Percentiles rank a stretch among this genome's conserved stretches.
Conservation (phyloP, 2,329 filamentous ascomycete genomes). For the Beauveria pseudobassiana region DNA sequence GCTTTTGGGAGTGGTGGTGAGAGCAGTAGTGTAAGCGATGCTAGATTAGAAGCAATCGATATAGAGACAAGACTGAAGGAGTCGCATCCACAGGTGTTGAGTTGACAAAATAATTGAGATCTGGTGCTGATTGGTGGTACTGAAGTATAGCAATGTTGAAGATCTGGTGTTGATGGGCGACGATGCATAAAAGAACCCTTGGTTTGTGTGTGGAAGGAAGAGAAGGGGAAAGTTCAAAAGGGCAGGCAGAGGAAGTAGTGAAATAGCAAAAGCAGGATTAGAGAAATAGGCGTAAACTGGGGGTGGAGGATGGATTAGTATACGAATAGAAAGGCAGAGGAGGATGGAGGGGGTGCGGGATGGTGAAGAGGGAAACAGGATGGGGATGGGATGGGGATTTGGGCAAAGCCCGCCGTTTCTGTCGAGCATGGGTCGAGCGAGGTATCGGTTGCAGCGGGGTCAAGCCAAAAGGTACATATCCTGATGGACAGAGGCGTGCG, state of each 20-base stretch:
- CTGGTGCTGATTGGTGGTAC: not conserved
- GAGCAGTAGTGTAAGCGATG: slow-evolving; percentile 2
- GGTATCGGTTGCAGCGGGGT: not conserved
- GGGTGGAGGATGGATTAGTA: slow-evolving; percentile 6
- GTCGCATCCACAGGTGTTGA: not conserved
- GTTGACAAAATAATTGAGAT: not conserved
- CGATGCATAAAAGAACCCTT: not conserved
- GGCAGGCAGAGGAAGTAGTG: slow-evolving; percentile 2
- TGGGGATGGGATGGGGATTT: slow-evolving; percentile 12
- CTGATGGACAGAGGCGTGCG: not conserved
- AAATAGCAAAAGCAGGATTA: slow-evolving; percentile 6
- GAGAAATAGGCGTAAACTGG: slow-evolving; percentile 1
- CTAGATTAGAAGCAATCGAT: not conserved
- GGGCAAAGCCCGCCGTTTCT: slow-evolving; percentile 7
- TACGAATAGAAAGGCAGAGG: slow-evolving; percentile 4
- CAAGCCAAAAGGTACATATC: not conserved
- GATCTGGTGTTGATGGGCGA: not conserved
- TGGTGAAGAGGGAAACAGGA: slow-evolving; percentile 13
- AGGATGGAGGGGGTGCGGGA: slow-evolving; percentile 1
- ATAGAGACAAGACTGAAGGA: not conserved
- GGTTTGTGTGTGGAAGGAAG: not conserved
- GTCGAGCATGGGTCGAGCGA: not conserved
- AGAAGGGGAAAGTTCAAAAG: slow-evolving; percentile 1
- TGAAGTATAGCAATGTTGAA: not conserved
- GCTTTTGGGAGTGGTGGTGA: not conserved